Percentiles rank a stretch among this genome's conserved stretches.
phyloP scores from a whole-genome alignment of 208 protist species.

The Wallacemonas sp. region DNA sequence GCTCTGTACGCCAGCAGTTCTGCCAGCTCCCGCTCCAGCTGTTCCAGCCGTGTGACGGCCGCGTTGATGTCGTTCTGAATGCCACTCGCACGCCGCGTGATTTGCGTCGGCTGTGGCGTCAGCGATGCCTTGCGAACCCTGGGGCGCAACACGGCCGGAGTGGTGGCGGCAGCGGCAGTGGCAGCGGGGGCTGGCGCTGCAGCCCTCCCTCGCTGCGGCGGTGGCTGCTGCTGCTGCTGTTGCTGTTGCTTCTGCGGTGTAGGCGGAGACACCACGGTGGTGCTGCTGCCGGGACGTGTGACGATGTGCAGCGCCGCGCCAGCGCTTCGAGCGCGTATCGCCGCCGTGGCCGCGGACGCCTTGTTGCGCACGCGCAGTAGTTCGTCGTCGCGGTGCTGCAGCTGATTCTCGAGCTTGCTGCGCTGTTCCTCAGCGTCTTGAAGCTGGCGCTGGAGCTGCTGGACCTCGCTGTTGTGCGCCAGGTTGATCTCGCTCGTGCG shows the following conservation, averaged over 20 bases:
- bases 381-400: conserved; percentile 40
- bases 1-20: conserved; percentile 49
- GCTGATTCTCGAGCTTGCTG: conserved; percentile 29
- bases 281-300: no score
- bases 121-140: no score
- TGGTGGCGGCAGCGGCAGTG: no score
- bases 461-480: conserved; percentile 54
- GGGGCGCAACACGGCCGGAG: no score
- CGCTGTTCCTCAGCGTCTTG: conserved; percentile 30
- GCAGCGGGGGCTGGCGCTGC: not conserved
- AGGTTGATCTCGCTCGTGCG: conserved; percentile 27
- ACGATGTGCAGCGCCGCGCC: not conserved
- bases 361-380: conserved; percentile 26
- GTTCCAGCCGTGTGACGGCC: conserved; percentile 44
- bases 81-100: not conserved
- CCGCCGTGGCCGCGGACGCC: not conserved
- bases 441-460: conserved; percentile 48
- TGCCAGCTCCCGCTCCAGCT: conserved; percentile 59
- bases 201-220: not conserved
- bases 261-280: no score
- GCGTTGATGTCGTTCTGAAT: conserved; percentile 48
- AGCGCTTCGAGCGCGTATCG: not conserved
- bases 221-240: no score
- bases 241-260: no score
- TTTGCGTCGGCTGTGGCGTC: no score